A percentile compares a stretch with the other conserved stretches of the same genome.
Conservation (phyloP, 306 rosid species). For the Hippophae tibetana region DNA sequence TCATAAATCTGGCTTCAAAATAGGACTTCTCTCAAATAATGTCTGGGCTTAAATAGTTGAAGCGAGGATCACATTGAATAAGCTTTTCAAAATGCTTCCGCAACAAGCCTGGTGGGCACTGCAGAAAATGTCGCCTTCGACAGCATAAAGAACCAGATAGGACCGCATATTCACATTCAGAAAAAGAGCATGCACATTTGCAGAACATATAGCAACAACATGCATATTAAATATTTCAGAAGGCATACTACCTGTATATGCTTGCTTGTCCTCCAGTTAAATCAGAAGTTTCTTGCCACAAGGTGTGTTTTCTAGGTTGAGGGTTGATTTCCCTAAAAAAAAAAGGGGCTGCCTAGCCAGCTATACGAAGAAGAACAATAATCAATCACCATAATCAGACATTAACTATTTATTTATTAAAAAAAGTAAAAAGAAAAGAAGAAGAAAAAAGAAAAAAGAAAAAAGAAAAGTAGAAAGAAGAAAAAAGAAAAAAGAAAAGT, state of each 20-base stretch:
- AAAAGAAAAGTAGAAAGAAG: too few relatives aligned
- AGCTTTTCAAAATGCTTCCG: constrained; percentile 83
- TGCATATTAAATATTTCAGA: neutral
- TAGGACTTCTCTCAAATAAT: constrained; percentile 43
- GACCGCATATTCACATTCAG: neutral
- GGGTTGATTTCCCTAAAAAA: constrained; percentile 80
- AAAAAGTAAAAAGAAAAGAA: neutral
- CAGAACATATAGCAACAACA: neutral
- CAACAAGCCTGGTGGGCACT: constrained; percentile 52
- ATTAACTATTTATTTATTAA: neutral
- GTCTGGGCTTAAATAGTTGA: constrained; percentile 53
- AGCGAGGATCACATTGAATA: constrained; percentile 77
- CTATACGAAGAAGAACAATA: constrained; percentile 29
- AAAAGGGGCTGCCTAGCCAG: constrained; percentile 72
- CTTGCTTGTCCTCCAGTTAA: constrained; percentile 76
- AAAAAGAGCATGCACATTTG: neutral
- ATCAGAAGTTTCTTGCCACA: constrained; percentile 80
- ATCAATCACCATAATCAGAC: constrained; percentile 11
- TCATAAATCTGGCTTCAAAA: constrained; percentile 41
- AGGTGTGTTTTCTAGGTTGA: constrained; percentile 82
- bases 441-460: too few relatives aligned
- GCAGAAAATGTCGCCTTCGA: constrained; percentile 55
- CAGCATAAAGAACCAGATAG: constrained; percentile 12
- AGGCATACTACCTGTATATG: constrained; percentile 38
- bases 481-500: too few relatives aligned